phyloP scores from a whole-genome alignment of 2,329 filamentous ascomycete species.

The Fusarium zealandicum region DNA sequence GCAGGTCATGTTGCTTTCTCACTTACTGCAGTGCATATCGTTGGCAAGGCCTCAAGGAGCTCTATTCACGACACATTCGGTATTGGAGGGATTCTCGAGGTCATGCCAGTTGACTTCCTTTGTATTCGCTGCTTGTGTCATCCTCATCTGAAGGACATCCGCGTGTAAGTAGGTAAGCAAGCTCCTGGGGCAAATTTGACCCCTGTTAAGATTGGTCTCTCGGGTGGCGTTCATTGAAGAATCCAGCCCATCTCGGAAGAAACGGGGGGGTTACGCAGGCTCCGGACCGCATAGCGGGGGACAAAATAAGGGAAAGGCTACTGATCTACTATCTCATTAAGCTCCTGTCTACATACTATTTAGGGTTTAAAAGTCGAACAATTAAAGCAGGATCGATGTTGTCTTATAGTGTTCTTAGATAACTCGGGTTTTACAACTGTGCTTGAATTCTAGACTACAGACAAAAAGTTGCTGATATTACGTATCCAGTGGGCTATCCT shows the following conservation, averaged over 20 bases:
- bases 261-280: not conserved
- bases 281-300: constrained; percentile 4
- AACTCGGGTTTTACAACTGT: too few relatives aligned
- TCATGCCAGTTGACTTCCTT: constrained; percentile 10
- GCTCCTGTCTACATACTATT: too few relatives aligned
- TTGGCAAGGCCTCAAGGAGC: constrained; percentile 11
- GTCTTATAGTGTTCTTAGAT: too few relatives aligned
- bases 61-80: not conserved
- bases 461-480: too few relatives aligned
- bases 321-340: too few relatives aligned
- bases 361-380: too few relatives aligned
- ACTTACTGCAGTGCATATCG: constrained; percentile 20
- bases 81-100: not conserved
- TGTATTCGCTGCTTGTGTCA: not conserved
- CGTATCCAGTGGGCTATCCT: too few relatives aligned
- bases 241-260: constrained; percentile 9
- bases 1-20: constrained; percentile 33
- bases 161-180: too few relatives aligned
- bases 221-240: constrained; percentile 17
- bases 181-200: constrained; percentile 13
- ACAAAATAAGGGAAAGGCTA: too few relatives aligned
- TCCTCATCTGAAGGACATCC: not conserved
- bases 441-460: too few relatives aligned
- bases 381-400: too few relatives aligned
- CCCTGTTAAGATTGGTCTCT: constrained; percentile 4